phyloP scores from a whole-genome alignment of 2,329 filamentous ascomycete genomes.

The Talaromyces sp. region DNA sequence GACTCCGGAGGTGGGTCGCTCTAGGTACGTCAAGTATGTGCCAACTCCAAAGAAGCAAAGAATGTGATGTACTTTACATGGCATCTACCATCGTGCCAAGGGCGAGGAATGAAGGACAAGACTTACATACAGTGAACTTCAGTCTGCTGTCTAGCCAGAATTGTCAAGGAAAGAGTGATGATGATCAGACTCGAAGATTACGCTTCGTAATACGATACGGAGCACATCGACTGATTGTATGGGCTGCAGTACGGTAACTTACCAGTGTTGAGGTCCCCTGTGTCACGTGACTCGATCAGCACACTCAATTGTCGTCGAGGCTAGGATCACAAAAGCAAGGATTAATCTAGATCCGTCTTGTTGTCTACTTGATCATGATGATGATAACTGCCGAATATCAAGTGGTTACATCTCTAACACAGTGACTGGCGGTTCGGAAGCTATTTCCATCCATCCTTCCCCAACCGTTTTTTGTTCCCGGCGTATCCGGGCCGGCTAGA shows the following conservation, averaged over 20 bases:
- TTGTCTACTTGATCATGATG: neutral
- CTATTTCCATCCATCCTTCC: neutral
- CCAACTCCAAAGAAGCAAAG: neutral
- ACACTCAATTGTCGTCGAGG: neutral
- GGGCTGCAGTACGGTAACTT: neutral
- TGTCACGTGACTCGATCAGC: neutral
- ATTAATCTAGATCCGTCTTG: neutral
- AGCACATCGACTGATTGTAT: neutral
- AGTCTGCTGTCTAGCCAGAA: neutral
- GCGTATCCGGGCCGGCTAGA: constrained; percentile 4
- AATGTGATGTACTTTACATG: neutral
- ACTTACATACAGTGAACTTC: neutral
- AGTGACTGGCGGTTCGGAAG: neutral
- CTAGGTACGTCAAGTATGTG: neutral
- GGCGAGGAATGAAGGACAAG: neutral
- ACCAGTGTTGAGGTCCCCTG: neutral
- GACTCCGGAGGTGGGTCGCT: constrained; percentile 8
- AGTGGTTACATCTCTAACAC: neutral
- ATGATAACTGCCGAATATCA: neutral
- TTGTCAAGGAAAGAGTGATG: neutral
- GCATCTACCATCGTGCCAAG: neutral
- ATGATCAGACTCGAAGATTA: neutral
- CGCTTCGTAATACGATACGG: neutral
- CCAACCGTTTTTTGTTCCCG: constrained; percentile 10
- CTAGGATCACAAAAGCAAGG: neutral